These are phyloP conservation scores for Hsuehochloa calcarea DNA, from an alignment of 176 grass and related monocot genomes.

Conservation along the genomic window DNA sequence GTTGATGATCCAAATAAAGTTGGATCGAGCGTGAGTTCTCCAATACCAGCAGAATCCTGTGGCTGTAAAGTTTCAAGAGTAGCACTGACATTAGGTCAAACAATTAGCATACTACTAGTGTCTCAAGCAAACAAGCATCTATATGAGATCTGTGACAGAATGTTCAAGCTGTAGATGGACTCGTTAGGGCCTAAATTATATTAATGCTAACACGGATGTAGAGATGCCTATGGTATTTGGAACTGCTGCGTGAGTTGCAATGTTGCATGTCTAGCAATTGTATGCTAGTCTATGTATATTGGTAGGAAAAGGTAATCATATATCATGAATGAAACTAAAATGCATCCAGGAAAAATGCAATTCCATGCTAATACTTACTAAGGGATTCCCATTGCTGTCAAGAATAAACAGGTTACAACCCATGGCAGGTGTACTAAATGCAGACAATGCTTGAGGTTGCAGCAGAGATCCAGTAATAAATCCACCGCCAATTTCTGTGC, in stretches of 20 bases:
- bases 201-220: neutral
- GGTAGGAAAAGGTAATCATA: neutral
- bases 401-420: conserved; percentile 90
- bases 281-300: neutral
- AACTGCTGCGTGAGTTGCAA: neutral
- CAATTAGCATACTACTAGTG: neutral
- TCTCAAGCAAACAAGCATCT: too few species aligned
- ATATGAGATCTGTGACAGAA: too few species aligned
- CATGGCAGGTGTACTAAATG: conserved; percentile 91
- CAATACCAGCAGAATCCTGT: conserved; percentile 57
- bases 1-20: conserved; percentile 83
- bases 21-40: conserved; percentile 88
- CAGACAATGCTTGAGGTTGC: conserved; percentile 86
- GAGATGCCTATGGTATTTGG: neutral
- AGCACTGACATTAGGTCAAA: neutral
- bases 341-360: neutral
- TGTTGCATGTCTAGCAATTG: neutral
- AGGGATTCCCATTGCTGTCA: conserved; percentile 51
- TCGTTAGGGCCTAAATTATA: neutral
- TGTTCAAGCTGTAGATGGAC: neutral
- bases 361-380: conserved; percentile 53
- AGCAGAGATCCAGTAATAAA: conserved; percentile 82
- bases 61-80: conserved; percentile 42
- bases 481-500: conserved; percentile 89
- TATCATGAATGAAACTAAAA: neutral